Conservation (phyloP, 176 grass and related monocot genomes). For the Otatea glauca region DNA sequence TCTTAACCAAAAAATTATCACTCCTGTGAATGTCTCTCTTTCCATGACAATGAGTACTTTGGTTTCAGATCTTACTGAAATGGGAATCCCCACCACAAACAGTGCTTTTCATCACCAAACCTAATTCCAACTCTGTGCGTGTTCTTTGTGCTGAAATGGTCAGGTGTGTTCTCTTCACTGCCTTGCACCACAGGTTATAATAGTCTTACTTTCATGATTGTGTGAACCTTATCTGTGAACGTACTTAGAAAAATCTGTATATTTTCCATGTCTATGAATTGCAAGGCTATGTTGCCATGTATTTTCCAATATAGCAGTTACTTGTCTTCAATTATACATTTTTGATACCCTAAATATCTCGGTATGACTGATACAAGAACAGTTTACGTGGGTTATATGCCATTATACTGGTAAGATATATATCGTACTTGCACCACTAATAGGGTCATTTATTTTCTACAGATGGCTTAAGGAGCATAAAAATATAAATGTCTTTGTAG, state of each 20-base stretch:
- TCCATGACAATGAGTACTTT: conserved; percentile 34
- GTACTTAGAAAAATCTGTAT: neutral
- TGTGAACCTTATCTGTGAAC: conserved; percentile 10
- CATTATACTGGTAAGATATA: neutral
- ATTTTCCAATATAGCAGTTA: neutral
- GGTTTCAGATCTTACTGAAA: conserved; percentile 93
- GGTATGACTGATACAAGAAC: conserved; percentile 7
- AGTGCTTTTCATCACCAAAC: conserved; percentile 92
- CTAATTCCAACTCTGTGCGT: conserved; percentile 79
- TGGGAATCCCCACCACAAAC: conserved; percentile 92
- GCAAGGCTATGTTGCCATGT: neutral
- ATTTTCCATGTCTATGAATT: conserved; percentile 17
- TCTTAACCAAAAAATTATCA: neutral
- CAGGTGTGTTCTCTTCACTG: conserved; percentile 66
- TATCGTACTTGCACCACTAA: neutral
- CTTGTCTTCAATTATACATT: conserved; percentile 6
- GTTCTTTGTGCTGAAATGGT: conserved; percentile 88
- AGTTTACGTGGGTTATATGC: conserved; percentile 11
- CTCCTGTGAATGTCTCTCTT: conserved; percentile 23
- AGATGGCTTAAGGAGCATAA: conserved; percentile 90
- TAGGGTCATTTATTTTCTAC: conserved; percentile 36
- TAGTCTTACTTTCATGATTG: neutral
- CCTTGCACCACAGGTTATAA: conserved; percentile 7
- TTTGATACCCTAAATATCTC: conserved; percentile 12
- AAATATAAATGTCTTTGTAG: conserved; percentile 87